phyloP scores from a whole-genome alignment of 1,284 basidiomycete species.

The Trametes pubescens region DNA sequence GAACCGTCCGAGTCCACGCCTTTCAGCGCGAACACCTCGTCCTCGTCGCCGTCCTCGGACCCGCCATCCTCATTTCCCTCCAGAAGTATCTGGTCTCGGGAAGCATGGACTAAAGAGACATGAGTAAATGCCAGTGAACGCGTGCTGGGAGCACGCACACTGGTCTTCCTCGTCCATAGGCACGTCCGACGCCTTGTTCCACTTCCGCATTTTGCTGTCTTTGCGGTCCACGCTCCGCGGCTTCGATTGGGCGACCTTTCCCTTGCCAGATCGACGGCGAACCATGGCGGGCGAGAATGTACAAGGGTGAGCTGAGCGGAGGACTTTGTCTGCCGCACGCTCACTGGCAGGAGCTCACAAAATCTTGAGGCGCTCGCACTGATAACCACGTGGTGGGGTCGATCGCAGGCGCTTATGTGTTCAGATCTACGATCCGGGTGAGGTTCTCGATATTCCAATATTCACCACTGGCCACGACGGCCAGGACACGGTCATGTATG shows the following conservation, averaged over 20 bases:
- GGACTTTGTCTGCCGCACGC: neutral
- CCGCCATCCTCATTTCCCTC: constrained; percentile 58
- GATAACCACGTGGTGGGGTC: constrained; percentile 18
- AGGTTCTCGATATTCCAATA: neutral
- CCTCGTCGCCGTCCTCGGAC: constrained; percentile 61
- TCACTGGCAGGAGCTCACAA: constrained; percentile 12
- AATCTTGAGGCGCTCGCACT: constrained; percentile 20
- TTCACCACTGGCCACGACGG: too few species aligned
- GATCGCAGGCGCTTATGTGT: constrained; percentile 11
- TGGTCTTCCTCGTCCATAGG: constrained; percentile 80
- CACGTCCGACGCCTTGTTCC: constrained; percentile 72
- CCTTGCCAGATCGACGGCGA: constrained; percentile 42
- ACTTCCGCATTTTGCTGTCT: constrained; percentile 63
- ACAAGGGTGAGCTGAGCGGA: neutral
- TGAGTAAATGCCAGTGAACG: neutral
- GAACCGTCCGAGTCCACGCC: constrained; percentile 54
- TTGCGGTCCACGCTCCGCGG: constrained; percentile 58
- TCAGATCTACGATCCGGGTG: neutral
- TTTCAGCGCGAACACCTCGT: constrained; percentile 78
- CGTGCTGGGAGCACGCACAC: constrained; percentile 55
- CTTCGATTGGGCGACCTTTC: constrained; percentile 40
- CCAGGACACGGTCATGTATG: too few species aligned
- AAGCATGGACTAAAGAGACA: constrained; percentile 62
- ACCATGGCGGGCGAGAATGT: constrained; percentile 36
- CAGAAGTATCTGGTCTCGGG: constrained; percentile 82